Conservation (phyloP, 208 protist species). For the Trypanosoma rangeli region DNA sequence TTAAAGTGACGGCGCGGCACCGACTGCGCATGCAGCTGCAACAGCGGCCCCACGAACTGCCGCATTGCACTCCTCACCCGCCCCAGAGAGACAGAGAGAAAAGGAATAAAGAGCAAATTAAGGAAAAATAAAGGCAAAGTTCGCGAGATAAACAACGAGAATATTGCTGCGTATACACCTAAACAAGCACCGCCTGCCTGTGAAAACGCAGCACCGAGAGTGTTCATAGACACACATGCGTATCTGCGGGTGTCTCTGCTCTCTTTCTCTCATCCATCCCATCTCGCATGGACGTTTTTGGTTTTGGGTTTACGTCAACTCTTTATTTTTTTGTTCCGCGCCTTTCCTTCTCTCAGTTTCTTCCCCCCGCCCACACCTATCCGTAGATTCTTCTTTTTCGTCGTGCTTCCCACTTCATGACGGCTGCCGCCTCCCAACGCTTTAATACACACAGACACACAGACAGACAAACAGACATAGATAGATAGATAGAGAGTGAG, state of each 20-base stretch:
- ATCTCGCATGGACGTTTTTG: no score
- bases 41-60: background rate
- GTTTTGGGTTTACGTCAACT: no score
- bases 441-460: background rate
- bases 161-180: background rate
- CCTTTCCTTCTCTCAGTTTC: background rate
- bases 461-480: no score
- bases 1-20: constrained; percentile 27
- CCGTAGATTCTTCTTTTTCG: background rate
- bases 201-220: background rate
- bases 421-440: background rate
- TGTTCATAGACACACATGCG: background rate
- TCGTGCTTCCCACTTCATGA: background rate
- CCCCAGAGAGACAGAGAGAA: background rate
- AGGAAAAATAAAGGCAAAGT: background rate
- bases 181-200: background rate
- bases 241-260: background rate
- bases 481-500: no score
- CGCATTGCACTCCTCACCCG: background rate
- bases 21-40: background rate
- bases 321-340: no score
- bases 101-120: background rate
- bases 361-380: background rate
- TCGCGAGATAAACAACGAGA: background rate
- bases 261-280: no score